Evolutionary conservation across 2,329 filamentous ascomycete species (phyloP).

Genomic region (Ilyonectria destructans): DNA sequence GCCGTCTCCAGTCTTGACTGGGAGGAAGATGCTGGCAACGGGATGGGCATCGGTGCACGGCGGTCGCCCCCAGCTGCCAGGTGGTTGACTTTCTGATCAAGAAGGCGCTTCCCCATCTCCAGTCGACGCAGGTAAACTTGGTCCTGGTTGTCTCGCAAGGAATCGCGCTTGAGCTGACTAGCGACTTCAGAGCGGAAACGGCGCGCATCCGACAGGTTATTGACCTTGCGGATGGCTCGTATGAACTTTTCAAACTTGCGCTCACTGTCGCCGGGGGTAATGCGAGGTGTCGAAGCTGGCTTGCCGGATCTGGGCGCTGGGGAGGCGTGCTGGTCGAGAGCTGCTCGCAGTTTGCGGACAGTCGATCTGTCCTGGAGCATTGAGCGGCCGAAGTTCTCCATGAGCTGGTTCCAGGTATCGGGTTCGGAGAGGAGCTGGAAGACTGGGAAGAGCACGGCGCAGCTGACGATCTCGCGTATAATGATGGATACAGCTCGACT

Average conservation of each 20-base stretch:
- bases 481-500: slow-evolving; percentile 87
- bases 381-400: slow-evolving; percentile 89
- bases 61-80: slow-evolving; percentile 79
- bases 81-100: slow-evolving; percentile 91
- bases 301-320: slow-evolving; percentile 79
- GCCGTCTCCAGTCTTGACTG: slow-evolving; percentile 82
- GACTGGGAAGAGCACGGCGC: slow-evolving; percentile 89
- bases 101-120: slow-evolving; percentile 90
- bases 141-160: slow-evolving; percentile 84
- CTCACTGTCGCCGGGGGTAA: slow-evolving; percentile 89
- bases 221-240: slow-evolving; percentile 87
- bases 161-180: slow-evolving; percentile 91
- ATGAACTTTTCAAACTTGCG: slow-evolving; percentile 96
- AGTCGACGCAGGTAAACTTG: slow-evolving; percentile 89
- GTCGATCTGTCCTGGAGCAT: slow-evolving; percentile 97
- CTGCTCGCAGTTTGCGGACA: slow-evolving; percentile 90
- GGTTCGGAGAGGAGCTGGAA: slow-evolving; percentile 88
- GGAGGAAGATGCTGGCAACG: slow-evolving; percentile 48
- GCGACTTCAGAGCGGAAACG: slow-evolving; percentile 93
- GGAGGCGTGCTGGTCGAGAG: slow-evolving; percentile 93
- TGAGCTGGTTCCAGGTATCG: slow-evolving; percentile 97
- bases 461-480: slow-evolving; percentile 91
- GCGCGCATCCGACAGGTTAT: slow-evolving; percentile 92
- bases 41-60: slow-evolving; percentile 49
- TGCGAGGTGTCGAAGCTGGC: slow-evolving; percentile 81